Conservation (phyloP, 768 basidiomycete genomes). For the Cystobasidiopsis lactophilus region DNA sequence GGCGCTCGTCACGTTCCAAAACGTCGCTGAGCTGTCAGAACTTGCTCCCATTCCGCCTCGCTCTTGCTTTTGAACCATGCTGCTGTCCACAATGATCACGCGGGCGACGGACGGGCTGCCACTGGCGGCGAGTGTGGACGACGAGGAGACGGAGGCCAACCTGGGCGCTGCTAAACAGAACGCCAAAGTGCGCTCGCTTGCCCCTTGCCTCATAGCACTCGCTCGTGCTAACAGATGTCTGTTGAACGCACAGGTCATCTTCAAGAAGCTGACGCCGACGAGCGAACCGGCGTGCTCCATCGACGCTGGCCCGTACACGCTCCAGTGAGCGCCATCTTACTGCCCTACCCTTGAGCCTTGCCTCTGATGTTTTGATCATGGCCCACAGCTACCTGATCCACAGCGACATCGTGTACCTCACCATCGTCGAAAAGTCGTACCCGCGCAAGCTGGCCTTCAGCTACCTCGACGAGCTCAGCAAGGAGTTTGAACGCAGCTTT, state of each 20-base stretch:
- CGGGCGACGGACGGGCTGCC: slow-evolving; percentile 45
- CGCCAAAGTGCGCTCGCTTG: no score
- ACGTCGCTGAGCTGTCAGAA: no score
- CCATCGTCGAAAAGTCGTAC: slow-evolving; percentile 66
- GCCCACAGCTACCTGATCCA: slow-evolving; percentile 64
- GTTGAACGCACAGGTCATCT: no score
- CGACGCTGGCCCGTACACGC: slow-evolving; percentile 80
- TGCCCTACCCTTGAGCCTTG: neutral
- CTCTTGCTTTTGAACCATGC: no score
- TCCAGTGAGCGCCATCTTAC: slow-evolving; percentile 48
- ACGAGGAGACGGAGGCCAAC: slow-evolving; percentile 89
- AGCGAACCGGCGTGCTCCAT: slow-evolving; percentile 91
- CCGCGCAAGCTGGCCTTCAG: slow-evolving; percentile 81
- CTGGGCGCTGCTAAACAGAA: slow-evolving; percentile 97
- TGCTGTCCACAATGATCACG: slow-evolving; percentile 65
- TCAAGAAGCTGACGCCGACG: slow-evolving; percentile 77
- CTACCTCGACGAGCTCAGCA: slow-evolving; percentile 86
- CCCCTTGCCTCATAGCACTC: no score
- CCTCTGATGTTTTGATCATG: neutral
- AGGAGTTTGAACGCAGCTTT: slow-evolving; percentile 82
- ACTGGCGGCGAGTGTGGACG: slow-evolving; percentile 42
- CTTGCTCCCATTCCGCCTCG: no score
- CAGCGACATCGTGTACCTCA: slow-evolving; percentile 83
- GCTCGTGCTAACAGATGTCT: no score
- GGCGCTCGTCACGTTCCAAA: no score